Percentiles rank a stretch among this genome's conserved stretches.
Evolutionary conservation across 2,329 filamentous ascomycete genomes (phyloP).

Genomic region (Achaetomium macrosporum): DNA sequence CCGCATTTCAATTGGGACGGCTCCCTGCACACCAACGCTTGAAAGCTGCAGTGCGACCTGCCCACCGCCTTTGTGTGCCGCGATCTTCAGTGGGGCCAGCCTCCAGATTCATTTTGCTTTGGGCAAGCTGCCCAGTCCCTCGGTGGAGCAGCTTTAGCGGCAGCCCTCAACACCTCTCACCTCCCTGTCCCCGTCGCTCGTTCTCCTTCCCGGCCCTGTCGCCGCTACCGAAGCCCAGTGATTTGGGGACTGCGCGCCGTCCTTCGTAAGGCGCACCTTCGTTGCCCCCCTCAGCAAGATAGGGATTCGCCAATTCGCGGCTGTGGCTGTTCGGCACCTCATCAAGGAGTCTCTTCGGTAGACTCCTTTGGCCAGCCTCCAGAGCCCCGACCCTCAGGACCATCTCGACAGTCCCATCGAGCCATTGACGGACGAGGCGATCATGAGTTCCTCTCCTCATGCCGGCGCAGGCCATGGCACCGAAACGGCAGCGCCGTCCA

Average conservation of each 20-base stretch:
- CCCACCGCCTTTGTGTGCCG: conserved; percentile 18
- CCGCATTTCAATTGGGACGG: conserved; percentile 6
- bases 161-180: conserved; percentile 2
- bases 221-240: background rate
- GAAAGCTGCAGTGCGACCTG: conserved; percentile 8
- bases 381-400: background rate
- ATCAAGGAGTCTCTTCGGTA: background rate
- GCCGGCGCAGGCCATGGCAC: conserved; percentile 12
- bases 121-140: conserved; percentile 5
- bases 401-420: background rate
- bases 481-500: conserved; percentile 8
- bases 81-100: conserved; percentile 18
- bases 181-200: conserved; percentile 14
- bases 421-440: conserved; percentile 15
- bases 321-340: background rate
- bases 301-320: background rate
- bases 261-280: conserved; percentile 3
- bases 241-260: background rate
- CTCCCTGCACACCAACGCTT: background rate
- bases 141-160: conserved; percentile 11
- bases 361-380: background rate
- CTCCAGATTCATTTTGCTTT: conserved; percentile 21
- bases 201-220: conserved; percentile 8
- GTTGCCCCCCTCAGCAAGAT: background rate
- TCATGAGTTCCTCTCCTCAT: conserved; percentile 18